Percentiles rank a stretch among this genome's conserved stretches.
Conservation (phyloP, 768 basidiomycete genomes). For the Tylopilus rubrobrunneus region DNA sequence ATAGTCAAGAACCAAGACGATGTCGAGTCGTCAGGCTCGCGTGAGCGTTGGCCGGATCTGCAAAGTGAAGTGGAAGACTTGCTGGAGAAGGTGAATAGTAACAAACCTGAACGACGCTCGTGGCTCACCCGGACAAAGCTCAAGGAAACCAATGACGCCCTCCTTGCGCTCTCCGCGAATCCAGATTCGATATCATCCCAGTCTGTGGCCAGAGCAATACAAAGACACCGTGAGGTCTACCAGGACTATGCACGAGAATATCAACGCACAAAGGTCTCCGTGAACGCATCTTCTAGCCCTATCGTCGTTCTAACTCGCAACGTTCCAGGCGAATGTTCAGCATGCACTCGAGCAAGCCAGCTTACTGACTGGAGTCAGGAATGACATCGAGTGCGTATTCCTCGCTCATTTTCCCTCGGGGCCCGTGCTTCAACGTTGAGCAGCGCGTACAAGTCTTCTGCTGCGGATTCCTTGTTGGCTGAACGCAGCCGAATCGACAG, state of each 20-base stretch:
- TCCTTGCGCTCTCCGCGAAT: slow-evolving; percentile 62
- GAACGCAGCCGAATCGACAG: slow-evolving; percentile 90
- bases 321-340: slow-evolving; percentile 68
- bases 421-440: not conserved
- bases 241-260: slow-evolving; percentile 86
- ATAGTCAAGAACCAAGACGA: slow-evolving; percentile 53
- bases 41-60: slow-evolving; percentile 74
- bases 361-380: slow-evolving; percentile 83
- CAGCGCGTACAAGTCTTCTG: slow-evolving; percentile 89
- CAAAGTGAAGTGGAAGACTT: slow-evolving; percentile 86
- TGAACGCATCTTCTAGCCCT: not conserved
- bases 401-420: not conserved
- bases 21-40: slow-evolving; percentile 66
- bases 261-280: slow-evolving; percentile 72
- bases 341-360: slow-evolving; percentile 83
- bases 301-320: not conserved
- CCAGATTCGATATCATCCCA: slow-evolving; percentile 66
- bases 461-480: slow-evolving; percentile 80
- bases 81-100: slow-evolving; percentile 66
- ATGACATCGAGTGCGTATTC: slow-evolving; percentile 84
- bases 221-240: slow-evolving; percentile 86
- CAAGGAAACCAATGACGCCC: slow-evolving; percentile 80
- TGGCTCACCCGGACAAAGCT: slow-evolving; percentile 46
- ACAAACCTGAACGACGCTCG: slow-evolving; percentile 7
- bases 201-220: slow-evolving; percentile 84